Evolutionary conservation across 1,284 basidiomycete genomes (phyloP).

Genomic region (Apiotrichum montevideense): DNA sequence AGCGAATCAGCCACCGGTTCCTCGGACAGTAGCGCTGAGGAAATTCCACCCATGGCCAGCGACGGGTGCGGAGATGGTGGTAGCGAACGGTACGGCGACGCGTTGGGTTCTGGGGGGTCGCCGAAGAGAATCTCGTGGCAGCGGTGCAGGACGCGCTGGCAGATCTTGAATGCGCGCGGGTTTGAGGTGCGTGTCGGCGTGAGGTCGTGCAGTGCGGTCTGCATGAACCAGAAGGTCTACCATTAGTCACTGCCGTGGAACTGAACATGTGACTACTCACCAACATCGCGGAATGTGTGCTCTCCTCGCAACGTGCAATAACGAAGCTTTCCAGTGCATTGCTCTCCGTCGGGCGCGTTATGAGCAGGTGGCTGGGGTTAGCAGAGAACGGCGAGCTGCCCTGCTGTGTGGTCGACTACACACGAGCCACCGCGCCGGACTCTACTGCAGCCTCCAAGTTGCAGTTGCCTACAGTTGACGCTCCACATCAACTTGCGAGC

Average conservation of each 20-base stretch:
- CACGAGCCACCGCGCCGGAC: too few species aligned
- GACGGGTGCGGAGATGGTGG: slow-evolving; percentile 35
- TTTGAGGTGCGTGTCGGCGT: slow-evolving; percentile 56
- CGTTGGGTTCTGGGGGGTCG: slow-evolving; percentile 63
- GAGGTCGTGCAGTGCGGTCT: slow-evolving; percentile 86
- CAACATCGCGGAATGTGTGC: slow-evolving; percentile 87
- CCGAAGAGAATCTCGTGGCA: slow-evolving; percentile 97
- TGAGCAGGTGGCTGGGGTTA: slow-evolving; percentile 69
- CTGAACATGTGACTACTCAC: slow-evolving; percentile 53
- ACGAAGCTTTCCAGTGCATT: slow-evolving; percentile 88
- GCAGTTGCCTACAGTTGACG: too few species aligned
- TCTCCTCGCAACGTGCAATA: slow-evolving; percentile 73
- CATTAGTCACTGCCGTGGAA: too few species aligned
- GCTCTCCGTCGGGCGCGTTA: slow-evolving; percentile 81
- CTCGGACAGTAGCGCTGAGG: neutral
- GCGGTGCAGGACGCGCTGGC: slow-evolving; percentile 83
- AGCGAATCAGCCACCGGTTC: neutral
- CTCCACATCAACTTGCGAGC: too few species aligned
- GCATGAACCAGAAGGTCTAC: slow-evolving; percentile 96
- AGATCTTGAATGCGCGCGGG: slow-evolving; percentile 79
- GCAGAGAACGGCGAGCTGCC: too few species aligned
- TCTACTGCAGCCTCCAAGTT: too few species aligned
- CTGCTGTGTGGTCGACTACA: too few species aligned
- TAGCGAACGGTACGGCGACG: slow-evolving; percentile 59
- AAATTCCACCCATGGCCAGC: neutral